Evolutionary conservation across 2,329 filamentous ascomycete genomes (phyloP).

Genomic region (Cordyceps cateniannulata): DNA sequence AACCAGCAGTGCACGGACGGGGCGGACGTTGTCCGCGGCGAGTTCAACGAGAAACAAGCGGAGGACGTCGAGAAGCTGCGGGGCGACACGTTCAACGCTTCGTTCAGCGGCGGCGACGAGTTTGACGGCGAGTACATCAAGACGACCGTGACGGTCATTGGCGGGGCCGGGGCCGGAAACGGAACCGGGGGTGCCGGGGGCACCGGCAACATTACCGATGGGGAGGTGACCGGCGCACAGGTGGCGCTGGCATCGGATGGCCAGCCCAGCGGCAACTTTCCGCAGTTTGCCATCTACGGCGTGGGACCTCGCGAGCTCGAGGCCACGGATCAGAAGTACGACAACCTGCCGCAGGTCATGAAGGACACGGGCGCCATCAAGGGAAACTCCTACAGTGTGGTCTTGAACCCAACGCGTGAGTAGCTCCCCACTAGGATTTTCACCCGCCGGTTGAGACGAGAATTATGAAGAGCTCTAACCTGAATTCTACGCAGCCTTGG

Average conservation of each 20-base stretch:
- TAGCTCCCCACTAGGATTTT: neutral
- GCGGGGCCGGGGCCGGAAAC: neutral
- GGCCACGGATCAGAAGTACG: neutral
- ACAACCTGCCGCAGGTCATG: neutral
- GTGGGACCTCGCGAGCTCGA: neutral
- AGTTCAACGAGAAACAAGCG: neutral
- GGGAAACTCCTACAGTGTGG: neutral
- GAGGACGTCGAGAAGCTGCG: neutral
- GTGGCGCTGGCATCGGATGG: neutral
- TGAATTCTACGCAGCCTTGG: neutral
- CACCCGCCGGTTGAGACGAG: too few species aligned
- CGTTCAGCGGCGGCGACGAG: neutral
- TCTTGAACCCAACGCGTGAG: conserved; percentile 5
- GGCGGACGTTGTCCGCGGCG: neutral
- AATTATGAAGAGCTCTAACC: neutral
- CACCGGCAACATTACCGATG: too few species aligned
- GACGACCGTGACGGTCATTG: neutral
- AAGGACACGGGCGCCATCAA: neutral
- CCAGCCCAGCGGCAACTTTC: neutral
- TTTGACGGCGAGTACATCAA: neutral
- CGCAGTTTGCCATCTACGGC: conserved; percentile 3
- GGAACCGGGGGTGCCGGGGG: too few species aligned
- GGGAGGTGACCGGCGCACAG: neutral
- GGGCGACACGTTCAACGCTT: neutral
- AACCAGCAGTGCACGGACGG: conserved; percentile 6